These are phyloP conservation scores for Aegilops umbellulata DNA, from an alignment of 176 grass and related monocot genomes.

Conservation along the genomic window DNA sequence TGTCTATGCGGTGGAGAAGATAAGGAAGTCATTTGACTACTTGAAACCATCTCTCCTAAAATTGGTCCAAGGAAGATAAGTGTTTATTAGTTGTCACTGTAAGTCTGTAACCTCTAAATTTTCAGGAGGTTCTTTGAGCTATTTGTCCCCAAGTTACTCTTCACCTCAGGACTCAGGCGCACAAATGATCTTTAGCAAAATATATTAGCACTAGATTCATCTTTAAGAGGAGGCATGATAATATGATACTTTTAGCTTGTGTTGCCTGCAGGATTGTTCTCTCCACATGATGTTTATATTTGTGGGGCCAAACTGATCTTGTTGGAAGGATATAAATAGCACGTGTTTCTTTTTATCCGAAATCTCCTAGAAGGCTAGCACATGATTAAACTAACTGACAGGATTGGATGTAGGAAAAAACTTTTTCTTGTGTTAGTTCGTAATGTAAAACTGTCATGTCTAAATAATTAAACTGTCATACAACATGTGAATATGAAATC, in stretches of 20 bases:
- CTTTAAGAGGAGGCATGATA: not conserved
- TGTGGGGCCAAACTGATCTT: not conserved
- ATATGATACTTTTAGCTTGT: not conserved
- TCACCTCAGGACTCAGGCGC: not conserved
- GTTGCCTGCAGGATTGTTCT: not conserved
- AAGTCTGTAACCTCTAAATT: not conserved
- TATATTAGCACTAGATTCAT: not conserved
- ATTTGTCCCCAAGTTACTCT: slow-evolving; percentile 4
- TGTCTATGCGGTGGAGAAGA: not conserved
- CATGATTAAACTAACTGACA: not conserved
- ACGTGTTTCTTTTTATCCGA: not conserved
- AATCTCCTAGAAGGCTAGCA: not conserved
- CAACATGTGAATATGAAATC: not conserved
- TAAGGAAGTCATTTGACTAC: not conserved
- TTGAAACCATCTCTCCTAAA: not conserved
- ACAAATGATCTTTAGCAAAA: not conserved
- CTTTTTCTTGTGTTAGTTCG: not conserved
- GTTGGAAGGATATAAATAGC: not conserved
- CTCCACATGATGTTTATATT: slow-evolving; percentile 7
- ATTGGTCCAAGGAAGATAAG: not conserved
- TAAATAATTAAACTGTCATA: not conserved
- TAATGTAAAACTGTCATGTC: not conserved
- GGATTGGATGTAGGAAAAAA: not conserved
- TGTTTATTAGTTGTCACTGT: not conserved
- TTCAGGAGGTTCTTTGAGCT: not conserved